Evolutionary conservation across 1,284 basidiomycete species (phyloP), one percentile per base, ranked within the genome.

Genomic region (Tausonia pullulans): DNA sequence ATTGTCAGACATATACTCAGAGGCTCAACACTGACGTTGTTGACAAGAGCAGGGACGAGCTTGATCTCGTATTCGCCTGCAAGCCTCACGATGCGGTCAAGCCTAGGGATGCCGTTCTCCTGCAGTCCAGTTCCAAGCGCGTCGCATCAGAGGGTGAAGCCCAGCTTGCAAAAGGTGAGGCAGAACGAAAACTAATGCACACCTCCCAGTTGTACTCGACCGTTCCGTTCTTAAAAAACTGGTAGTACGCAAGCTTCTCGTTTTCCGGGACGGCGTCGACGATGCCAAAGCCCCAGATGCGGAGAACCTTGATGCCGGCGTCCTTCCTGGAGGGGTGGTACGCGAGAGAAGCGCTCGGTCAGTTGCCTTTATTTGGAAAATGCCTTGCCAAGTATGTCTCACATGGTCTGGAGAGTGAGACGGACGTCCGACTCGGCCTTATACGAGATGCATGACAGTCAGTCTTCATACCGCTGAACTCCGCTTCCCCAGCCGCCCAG

Each of bases 41-140:
- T 87, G 27, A 85, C 85, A 67, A 87, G 81, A 27, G 84, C 81
- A 13, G 86, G 70, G 41, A 84, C 76, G 49, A 87, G 64, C 67
- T 83, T 84, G 60, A 87, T 76, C 14, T 80, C 82, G 54, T 83
- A 79, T 65, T 83, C 79, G 67, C 82, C 78, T 2, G 86, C 86
- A 61, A 82, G 77, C 56, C 79, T 73, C 50, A 86, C 72, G 51
- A 87, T 80, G 57, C 81, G 80, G 70, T 87, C 86, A n/a, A 87
- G 75, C 60, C 82, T 83, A 67, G 84, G 81, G 55, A 87, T 75
- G 45, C 85, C 85, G 69, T 85, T 84, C 52, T 53, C 52, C 8
- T 27, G 27, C 27, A 27, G 27, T 27, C 27, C 27, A 27, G 27
- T 27, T 27, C 27, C 27, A 27, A 27, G 27, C 27, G 27, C 27